Evolutionary conservation across 2,329 filamentous ascomycete species (phyloP), one percentile per base, ranked within the genome.

Genomic region (Alternaria sp.): DNA sequence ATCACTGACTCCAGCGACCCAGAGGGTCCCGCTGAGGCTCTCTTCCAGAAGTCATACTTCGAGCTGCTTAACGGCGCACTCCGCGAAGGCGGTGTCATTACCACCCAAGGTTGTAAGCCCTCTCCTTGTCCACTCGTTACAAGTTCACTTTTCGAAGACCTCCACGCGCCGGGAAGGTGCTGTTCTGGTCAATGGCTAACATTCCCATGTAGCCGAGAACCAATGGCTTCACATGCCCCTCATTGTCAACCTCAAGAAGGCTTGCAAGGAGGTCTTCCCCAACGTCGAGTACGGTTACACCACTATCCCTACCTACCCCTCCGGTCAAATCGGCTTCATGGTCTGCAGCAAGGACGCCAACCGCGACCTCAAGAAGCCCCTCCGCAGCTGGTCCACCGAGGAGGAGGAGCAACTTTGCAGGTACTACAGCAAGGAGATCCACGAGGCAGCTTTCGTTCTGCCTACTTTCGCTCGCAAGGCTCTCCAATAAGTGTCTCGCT

Each of bases 81-180:
- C 74, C 89, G 92, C 71, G 93, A 97, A 76, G 94, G 94, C 83
- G 95, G 95, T 85, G 93, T 99, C 79, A 98, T 99, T 84, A 94
- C 93, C 83, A 99, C 95, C 80, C 95, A 99, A 97, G 95, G 95
- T 99, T 96, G 93, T 96, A 93, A 88, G 93, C 89, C 90, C 89
- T 87, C 87, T 82, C 81, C 80, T 81, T 72, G 59, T 58, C 70
- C 67, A 16, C 68, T 38, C 38, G 65, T 61, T 69, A 61, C 48
- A 55, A 30, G 51, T 61, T 58, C 64, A 64, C 56, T 55, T 59
- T 67, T 53, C 51, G 34, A 54, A 54, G 34, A 51, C 59, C 54
- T 36, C 51, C 54, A 68, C 62, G 63, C 61, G 61, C 67, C 63
- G 38, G 47, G 57, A 28, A 47, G 63, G 66, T 64, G 63, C 63